Evolutionary conservation across 1,284 basidiomycete genomes (phyloP).

Genomic region (Afroboletus lepidellus): DNA sequence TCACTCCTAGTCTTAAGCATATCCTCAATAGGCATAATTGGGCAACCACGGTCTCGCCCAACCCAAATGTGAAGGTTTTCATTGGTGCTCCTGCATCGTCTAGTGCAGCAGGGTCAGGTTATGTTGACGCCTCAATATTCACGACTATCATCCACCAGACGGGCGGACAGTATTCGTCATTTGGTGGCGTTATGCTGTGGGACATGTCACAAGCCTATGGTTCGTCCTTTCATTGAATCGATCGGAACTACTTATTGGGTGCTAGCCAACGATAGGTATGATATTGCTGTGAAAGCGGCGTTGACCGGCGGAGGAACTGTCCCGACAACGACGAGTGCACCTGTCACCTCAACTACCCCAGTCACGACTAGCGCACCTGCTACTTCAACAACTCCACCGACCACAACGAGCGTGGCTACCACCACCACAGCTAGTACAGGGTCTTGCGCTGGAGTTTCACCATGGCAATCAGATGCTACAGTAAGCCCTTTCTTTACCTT

Average conservation of each 20-base stretch:
- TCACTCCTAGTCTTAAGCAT: neutral
- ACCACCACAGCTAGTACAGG: slow-evolving; percentile 19
- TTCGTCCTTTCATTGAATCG: slow-evolving; percentile 1
- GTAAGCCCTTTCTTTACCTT: slow-evolving; percentile 35
- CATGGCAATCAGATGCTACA: slow-evolving; percentile 45
- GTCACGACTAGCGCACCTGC: slow-evolving; percentile 6
- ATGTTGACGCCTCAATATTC: slow-evolving; percentile 48
- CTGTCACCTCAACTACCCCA: slow-evolving; percentile 3
- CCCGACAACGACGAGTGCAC: slow-evolving; percentile 20
- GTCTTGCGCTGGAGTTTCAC: slow-evolving; percentile 45
- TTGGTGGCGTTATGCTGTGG: slow-evolving; percentile 72
- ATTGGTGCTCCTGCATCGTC: slow-evolving; percentile 59
- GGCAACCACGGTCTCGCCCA: slow-evolving; percentile 59
- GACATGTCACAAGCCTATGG: slow-evolving; percentile 62
- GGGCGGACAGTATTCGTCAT: slow-evolving; percentile 52
- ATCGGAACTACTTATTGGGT: neutral
- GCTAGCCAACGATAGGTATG: slow-evolving; percentile 28
- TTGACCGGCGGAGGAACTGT: slow-evolving; percentile 8
- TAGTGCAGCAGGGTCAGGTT: slow-evolving; percentile 52
- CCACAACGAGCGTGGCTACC: slow-evolving; percentile 24
- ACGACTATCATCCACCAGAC: slow-evolving; percentile 46
- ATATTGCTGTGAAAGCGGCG: slow-evolving; percentile 24
- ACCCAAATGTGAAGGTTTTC: slow-evolving; percentile 54
- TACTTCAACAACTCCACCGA: slow-evolving; percentile 22
- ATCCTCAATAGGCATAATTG: slow-evolving; percentile 52